Conservation (phyloP, 2,329 filamentous ascomycete species). For the Aspergillus brasiliensis region DNA sequence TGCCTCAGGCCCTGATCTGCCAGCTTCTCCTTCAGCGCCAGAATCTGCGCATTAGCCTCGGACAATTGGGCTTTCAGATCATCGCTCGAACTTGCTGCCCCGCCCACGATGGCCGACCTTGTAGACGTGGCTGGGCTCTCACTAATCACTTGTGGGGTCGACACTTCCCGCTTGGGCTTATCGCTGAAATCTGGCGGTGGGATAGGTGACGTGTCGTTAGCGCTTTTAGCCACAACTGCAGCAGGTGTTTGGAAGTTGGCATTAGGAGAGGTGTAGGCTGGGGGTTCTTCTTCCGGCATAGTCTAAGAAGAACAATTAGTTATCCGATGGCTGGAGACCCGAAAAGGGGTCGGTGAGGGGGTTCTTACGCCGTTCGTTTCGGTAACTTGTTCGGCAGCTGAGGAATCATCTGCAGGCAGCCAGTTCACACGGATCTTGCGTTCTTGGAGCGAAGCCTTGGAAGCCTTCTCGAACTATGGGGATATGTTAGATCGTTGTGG, state of each 20-base stretch:
- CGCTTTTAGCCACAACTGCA: constrained; percentile 43
- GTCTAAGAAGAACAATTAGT: constrained; percentile 25
- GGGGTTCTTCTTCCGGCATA: constrained; percentile 49
- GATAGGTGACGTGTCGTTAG: constrained; percentile 36
- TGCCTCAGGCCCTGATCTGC: constrained; percentile 74
- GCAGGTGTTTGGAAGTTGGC: constrained; percentile 51
- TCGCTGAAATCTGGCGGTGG: constrained; percentile 40
- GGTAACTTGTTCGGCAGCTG: constrained; percentile 26
- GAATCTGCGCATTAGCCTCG: constrained; percentile 73
- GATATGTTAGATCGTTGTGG: constrained; percentile 10
- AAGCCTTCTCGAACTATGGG: constrained; percentile 70
- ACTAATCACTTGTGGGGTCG: constrained; percentile 40
- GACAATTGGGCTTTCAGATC: constrained; percentile 73
- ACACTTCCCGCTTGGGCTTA: constrained; percentile 39
- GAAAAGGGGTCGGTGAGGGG: not conserved
- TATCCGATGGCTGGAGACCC: not conserved
- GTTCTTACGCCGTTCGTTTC: constrained; percentile 41
- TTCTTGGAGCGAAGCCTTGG: constrained; percentile 81
- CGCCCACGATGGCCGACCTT: constrained; percentile 53
- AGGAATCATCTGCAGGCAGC: constrained; percentile 63
- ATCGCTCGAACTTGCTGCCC: constrained; percentile 53
- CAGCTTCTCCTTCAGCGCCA: constrained; percentile 64
- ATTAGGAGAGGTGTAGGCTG: constrained; percentile 59
- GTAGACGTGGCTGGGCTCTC: constrained; percentile 39
- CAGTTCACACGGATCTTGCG: constrained; percentile 94